Evolutionary conservation across 331 rosid species (phyloP).

Genomic region (Arachis monticola): DNA sequence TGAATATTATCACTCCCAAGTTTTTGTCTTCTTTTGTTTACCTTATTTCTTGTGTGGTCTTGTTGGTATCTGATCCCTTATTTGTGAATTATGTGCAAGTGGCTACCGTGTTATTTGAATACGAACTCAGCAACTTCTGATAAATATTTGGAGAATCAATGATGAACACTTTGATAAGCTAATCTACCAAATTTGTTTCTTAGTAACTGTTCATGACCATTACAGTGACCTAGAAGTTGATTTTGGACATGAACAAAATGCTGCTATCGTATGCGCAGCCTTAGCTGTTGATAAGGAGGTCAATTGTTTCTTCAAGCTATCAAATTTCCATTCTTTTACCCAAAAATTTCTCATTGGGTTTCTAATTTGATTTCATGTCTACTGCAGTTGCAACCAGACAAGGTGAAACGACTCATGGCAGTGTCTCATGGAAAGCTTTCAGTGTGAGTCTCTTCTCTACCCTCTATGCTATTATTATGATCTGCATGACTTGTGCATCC

Average conservation of each 20-base stretch:
- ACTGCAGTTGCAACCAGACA: slow-evolving; percentile 80
- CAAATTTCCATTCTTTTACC: slow-evolving; percentile 17
- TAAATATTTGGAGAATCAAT: neutral
- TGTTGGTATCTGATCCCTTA: neutral
- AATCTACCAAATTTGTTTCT: no score
- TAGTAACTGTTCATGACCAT: neutral
- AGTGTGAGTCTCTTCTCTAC: slow-evolving; percentile 57
- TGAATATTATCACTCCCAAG: neutral
- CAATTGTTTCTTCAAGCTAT: slow-evolving; percentile 25
- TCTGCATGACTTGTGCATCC: slow-evolving; percentile 6
- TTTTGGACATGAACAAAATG: slow-evolving; percentile 59
- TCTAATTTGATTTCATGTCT: slow-evolving; percentile 40
- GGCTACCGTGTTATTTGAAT: neutral
- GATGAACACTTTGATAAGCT: neutral
- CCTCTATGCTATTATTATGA: neutral
- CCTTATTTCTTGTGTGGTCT: neutral
- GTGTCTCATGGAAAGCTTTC: slow-evolving; percentile 74
- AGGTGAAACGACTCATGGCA: slow-evolving; percentile 74
- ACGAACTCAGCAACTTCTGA: neutral
- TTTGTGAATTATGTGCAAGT: neutral
- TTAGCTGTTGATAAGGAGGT: slow-evolving; percentile 85
- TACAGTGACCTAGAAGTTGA: slow-evolving; percentile 79
- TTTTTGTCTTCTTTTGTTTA: neutral
- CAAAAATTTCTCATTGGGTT: neutral
- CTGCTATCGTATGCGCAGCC: slow-evolving; percentile 60